These are phyloP conservation scores for Paraphysoderma sedebokerense DNA, from an alignment of 371 early-diverging fungal genomes.

Conservation along the genomic window DNA sequence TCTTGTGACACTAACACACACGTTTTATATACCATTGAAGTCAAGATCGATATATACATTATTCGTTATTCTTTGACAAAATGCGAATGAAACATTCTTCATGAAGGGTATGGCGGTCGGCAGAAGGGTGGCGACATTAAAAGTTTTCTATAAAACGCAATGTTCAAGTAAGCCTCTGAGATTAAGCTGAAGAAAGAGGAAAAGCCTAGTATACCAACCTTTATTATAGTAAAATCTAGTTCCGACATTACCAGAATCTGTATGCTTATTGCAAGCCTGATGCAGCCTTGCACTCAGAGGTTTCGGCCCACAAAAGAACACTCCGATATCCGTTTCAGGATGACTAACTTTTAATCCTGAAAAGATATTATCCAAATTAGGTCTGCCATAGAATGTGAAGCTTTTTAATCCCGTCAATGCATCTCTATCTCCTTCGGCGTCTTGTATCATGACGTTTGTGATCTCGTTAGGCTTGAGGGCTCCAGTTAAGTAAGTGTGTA, in stretches of 20 bases:
- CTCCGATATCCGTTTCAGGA: slow-evolving; percentile 24
- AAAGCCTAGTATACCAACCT: too few relatives aligned
- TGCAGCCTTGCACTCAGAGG: slow-evolving; percentile 29
- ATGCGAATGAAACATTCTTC: too few relatives aligned
- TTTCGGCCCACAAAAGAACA: slow-evolving; percentile 37
- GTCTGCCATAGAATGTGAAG: slow-evolving; percentile 26
- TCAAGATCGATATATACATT: too few relatives aligned
- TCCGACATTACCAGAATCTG: slow-evolving; percentile 16
- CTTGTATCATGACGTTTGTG: slow-evolving; percentile 14
- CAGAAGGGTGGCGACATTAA: too few relatives aligned
- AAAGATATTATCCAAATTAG: slow-evolving; percentile 27
- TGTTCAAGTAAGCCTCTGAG: too few relatives aligned
- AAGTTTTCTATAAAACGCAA: too few relatives aligned
- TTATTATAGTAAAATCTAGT: slow-evolving; percentile 12
- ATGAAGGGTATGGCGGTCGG: too few relatives aligned
- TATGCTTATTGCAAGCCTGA: slow-evolving; percentile 39
- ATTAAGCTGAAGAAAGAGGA: too few relatives aligned
- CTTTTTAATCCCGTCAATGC: slow-evolving; percentile 26
- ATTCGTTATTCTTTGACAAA: too few relatives aligned
- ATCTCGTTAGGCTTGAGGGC: neutral
- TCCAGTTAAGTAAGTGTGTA: slow-evolving; percentile 22
- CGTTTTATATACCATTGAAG: too few relatives aligned
- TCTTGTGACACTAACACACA: too few relatives aligned
- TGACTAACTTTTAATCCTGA: slow-evolving; percentile 11
- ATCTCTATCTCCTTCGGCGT: slow-evolving; percentile 17